These are phyloP conservation scores for Alternaria longipes DNA, from an alignment of 2,329 filamentous ascomycete species.

Conservation along the genomic window DNA sequence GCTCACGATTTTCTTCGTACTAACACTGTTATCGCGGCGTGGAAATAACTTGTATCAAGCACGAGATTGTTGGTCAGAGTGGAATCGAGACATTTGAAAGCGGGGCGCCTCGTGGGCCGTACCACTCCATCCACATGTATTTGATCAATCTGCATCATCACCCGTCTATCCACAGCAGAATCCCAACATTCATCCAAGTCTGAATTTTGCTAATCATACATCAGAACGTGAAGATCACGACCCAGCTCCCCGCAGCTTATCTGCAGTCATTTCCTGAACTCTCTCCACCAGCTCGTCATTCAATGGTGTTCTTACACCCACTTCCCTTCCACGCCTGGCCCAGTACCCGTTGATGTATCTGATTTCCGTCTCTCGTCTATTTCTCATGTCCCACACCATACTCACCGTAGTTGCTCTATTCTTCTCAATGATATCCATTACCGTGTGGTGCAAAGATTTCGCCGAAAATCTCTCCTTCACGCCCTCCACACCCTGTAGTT, in stretches of 20 bases:
- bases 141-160: not conserved
- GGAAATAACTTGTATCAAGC: not conserved
- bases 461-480: slow-evolving; percentile 9
- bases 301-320: slow-evolving; percentile 12
- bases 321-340: slow-evolving; percentile 6
- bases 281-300: slow-evolving; percentile 12
- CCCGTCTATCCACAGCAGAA: not conserved
- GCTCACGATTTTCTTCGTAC: not conserved
- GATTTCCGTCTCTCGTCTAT: slow-evolving; percentile 7
- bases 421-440: slow-evolving; percentile 6
- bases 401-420: slow-evolving; percentile 4
- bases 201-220: not conserved
- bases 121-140: not conserved
- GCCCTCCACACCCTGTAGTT: slow-evolving; percentile 6
- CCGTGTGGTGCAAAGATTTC: not conserved
- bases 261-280: slow-evolving; percentile 8
- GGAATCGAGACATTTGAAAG: not conserved
- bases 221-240: not conserved
- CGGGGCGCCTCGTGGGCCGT: not conserved
- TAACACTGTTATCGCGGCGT: not conserved
- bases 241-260: not conserved
- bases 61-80: not conserved
- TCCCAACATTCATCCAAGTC: not conserved
- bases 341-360: slow-evolving; percentile 17
- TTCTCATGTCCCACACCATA: slow-evolving; percentile 15